Conservation (phyloP, 1,284 basidiomycete genomes). For the Earliella scabrosa region DNA sequence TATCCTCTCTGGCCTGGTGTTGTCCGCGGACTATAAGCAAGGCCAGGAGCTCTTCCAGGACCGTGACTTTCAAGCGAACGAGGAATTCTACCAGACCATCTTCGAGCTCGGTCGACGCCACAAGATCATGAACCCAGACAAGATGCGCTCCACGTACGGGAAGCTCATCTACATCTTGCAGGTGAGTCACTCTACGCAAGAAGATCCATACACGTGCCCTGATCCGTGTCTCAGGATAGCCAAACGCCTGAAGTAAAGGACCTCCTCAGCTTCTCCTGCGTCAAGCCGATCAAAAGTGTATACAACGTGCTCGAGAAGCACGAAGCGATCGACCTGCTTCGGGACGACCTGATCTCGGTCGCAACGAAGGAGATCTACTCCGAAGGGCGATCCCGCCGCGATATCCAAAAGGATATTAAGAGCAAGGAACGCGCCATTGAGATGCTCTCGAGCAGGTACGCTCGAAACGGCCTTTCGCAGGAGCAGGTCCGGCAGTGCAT, state of each 20-base stretch:
- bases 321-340: constrained; percentile 66
- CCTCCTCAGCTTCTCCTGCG: constrained; percentile 74
- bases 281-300: constrained; percentile 75
- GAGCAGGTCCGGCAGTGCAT: constrained; percentile 75
- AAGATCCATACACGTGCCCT: not conserved
- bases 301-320: constrained; percentile 65
- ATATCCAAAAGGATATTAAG: constrained; percentile 80
- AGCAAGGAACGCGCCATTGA: constrained; percentile 83
- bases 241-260: constrained; percentile 78
- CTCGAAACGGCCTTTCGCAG: constrained; percentile 56
- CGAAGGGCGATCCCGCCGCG: constrained; percentile 69
- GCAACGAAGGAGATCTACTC: constrained; percentile 82
- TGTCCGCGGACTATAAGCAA: constrained; percentile 81
- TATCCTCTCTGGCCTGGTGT: constrained; percentile 77
- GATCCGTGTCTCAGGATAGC: constrained; percentile 58
- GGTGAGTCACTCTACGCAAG: constrained; percentile 43
- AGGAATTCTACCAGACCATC: constrained; percentile 74
- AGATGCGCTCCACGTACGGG: constrained; percentile 85
- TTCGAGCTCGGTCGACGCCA: constrained; percentile 83
- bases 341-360: constrained; percentile 69
- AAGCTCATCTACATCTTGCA: constrained; percentile 83
- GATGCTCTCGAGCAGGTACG: constrained; percentile 64
- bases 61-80: constrained; percentile 76
- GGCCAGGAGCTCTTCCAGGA: constrained; percentile 83
- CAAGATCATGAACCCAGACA: constrained; percentile 87